Base-by-base conservation (phyloP, 768 basidiomycete species). In the Lactarius sanguifluus region DNA sequence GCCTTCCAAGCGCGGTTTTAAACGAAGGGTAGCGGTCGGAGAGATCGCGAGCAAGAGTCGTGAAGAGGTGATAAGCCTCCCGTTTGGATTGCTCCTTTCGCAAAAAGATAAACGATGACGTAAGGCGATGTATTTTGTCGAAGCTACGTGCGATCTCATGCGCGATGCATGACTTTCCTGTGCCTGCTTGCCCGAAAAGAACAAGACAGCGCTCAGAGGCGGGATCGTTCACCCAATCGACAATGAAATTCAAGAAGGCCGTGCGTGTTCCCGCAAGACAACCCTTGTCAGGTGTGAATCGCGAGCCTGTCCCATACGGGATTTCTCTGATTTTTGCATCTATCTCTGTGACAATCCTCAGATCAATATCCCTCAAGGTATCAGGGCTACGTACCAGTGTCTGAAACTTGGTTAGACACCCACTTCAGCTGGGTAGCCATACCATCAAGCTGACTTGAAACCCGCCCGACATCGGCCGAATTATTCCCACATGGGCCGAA, bases 181-280 rank as follows among this genome's bases (percentile, higher is more conserved):
- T 41, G 41, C 41, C 41, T 16, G 57, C 57, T 32, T 57, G 32
- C 32, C 57, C 57, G 34, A 57, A 57, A 23, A 57, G 57, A 20
- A 57, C 34, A 20, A 57, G 57, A 41, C 41, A 18, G 2, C 41
- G 41, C 16, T 41, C 41, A 2, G 41, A 41, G 16, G 41, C 52
- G 28, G 52, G 52, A 54, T 54, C 10, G 15, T 54, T 54, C 23
- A 16, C 52, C 52, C 52, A 54, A 16, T 23, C 13, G n/a, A 28
- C 28, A 6, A 54, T 54, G 52, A 54, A 54, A 9, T 54, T 23
- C 12, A 41, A 15, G 41, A 41, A 41, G 41, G 41, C 41, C 16
- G 16, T 41, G 6, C 41, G 41, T 41, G 41, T 54, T 54, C 52
- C 52, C 12, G 52, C 12, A 0, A 54, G 52, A 28, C 52, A 54